A percentile compares a stretch with the other conserved stretches of the same genome.
Evolutionary conservation across 257 asterid genomes (phyloP).

Genomic region (Solanum lycopersicoides): DNA sequence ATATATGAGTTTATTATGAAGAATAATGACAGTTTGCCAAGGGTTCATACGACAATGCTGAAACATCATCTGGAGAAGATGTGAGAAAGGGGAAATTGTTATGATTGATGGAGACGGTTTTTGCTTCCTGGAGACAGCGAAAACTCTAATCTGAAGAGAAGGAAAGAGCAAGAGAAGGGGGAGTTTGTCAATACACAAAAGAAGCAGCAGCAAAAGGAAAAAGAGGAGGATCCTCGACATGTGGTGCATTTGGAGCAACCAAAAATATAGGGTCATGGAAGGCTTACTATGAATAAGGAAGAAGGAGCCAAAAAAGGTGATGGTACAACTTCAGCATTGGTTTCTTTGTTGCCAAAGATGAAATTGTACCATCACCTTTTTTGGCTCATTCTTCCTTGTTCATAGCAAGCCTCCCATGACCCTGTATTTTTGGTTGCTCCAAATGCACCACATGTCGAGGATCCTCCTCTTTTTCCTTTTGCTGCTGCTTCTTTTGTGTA

Average conservation of each 20-base stretch:
- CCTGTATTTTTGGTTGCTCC: not conserved
- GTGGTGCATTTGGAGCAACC: not conserved
- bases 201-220: not conserved
- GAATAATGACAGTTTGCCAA: constrained; percentile 26
- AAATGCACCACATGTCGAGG: not conserved
- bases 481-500: not conserved
- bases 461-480: not conserved
- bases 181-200: not conserved
- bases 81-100: not conserved
- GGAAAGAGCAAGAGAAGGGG: not conserved
- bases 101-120: not conserved
- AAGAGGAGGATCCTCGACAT: not conserved
- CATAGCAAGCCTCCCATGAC: too few species aligned
- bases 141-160: not conserved
- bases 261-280: not conserved
- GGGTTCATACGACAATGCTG: constrained; percentile 31
- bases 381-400: too few species aligned
- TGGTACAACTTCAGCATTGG: not conserved
- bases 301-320: not conserved
- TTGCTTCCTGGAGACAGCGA: not conserved
- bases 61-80: constrained; percentile 27
- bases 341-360: too few species aligned
- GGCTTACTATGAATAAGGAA: not conserved
- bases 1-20: not conserved
- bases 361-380: too few species aligned